These are phyloP conservation scores for Gliomastix tumulicola DNA, from an alignment of 2,329 filamentous ascomycete species.

Conservation along the genomic window DNA sequence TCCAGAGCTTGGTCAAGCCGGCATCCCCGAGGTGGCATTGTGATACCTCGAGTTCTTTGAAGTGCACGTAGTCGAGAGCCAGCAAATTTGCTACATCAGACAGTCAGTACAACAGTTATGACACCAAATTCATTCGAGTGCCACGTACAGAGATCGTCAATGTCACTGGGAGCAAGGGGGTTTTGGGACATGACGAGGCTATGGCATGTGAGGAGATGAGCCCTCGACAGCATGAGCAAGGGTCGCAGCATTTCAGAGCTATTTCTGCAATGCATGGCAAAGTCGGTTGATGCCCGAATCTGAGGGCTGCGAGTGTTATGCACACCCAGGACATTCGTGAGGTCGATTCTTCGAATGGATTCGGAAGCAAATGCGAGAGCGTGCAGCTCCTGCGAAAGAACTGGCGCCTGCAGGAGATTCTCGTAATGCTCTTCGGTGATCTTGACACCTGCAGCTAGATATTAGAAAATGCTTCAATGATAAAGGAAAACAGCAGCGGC, in stretches of 20 bases:
- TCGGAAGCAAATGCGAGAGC: conserved; percentile 48
- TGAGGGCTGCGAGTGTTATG: conserved; percentile 7
- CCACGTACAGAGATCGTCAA: conserved; percentile 38
- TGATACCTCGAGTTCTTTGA: conserved; percentile 43
- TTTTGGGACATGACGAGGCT: conserved; percentile 45
- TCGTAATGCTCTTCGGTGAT: conserved; percentile 41
- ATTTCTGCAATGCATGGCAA: conserved; percentile 11
- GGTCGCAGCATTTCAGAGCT: conserved; percentile 37
- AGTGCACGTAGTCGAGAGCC: conserved; percentile 22
- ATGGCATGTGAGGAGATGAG: conserved; percentile 39
- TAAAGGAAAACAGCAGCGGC: not conserved
- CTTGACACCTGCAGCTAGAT: conserved; percentile 27
- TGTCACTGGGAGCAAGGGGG: conserved; percentile 33
- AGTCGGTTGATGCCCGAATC: conserved; percentile 6
- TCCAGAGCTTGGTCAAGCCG: conserved; percentile 39
- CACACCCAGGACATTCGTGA: conserved; percentile 33
- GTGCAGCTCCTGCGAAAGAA: conserved; percentile 50
- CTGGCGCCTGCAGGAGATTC: conserved; percentile 37
- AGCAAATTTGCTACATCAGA: conserved; percentile 21
- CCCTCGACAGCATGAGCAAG: conserved; percentile 41
- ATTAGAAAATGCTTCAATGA: conserved; percentile 1
- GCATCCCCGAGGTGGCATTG: conserved; percentile 43
- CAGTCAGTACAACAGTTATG: not conserved
- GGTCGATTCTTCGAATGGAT: conserved; percentile 46
- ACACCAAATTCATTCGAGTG: not conserved